Evolutionary conservation across 2,329 filamentous ascomycete species (phyloP).

Genomic region (Ceratocystis albifundus): DNA sequence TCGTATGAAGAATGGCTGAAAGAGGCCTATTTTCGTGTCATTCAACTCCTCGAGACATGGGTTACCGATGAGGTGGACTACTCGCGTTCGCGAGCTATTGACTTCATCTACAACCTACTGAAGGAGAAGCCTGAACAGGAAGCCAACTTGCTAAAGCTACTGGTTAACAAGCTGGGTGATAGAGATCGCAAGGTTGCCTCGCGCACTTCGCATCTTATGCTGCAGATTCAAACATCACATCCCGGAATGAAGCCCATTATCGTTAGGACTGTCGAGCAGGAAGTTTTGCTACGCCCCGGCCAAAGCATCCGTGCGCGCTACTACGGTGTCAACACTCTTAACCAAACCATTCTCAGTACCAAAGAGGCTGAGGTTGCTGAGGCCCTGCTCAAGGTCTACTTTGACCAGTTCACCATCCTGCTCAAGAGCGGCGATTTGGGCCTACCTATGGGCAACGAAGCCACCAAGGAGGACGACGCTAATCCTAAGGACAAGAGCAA

Average conservation of each 20-base stretch:
- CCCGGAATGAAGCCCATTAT: constrained; percentile 89
- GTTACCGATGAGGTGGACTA: constrained; percentile 93
- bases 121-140: constrained; percentile 97
- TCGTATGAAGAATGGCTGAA: constrained; percentile 94
- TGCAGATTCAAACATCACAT: constrained; percentile 80
- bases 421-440: constrained; percentile 50
- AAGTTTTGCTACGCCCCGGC: constrained; percentile 74
- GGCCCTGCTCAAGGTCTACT: constrained; percentile 80
- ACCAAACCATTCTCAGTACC: constrained; percentile 82
- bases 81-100: constrained; percentile 74
- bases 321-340: constrained; percentile 90
- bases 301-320: constrained; percentile 86
- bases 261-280: constrained; percentile 72
- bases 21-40: constrained; percentile 79
- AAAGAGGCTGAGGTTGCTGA: constrained; percentile 74
- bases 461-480: constrained; percentile 27
- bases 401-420: constrained; percentile 71
- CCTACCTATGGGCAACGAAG: constrained; percentile 32
- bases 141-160: constrained; percentile 74
- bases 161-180: constrained; percentile 96
- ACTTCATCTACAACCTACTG: constrained; percentile 81
- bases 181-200: constrained; percentile 93
- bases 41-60: constrained; percentile 85
- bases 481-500: constrained; percentile 27
- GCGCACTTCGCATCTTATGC: constrained; percentile 79